Evolutionary conservation across 495 filamentous ascomycete genomes (phyloP).

Genomic region (Parmelia sp.): DNA sequence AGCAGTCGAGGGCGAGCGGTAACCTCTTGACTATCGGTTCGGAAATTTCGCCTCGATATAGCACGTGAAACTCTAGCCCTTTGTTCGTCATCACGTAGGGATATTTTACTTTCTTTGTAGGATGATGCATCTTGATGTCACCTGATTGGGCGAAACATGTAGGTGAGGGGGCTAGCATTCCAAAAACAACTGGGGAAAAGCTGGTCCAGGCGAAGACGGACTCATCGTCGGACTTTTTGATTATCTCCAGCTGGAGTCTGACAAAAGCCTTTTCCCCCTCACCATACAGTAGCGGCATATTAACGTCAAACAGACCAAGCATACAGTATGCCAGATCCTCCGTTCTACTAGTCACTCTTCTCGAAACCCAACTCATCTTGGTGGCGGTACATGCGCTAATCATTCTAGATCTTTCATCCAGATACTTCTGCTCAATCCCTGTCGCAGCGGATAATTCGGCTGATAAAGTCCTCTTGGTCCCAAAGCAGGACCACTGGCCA

Average conservation of each 20-base stretch:
- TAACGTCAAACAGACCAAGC: conserved; percentile 28
- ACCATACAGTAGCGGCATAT: conserved; percentile 32
- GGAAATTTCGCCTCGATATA: too few species aligned
- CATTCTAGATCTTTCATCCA: not conserved
- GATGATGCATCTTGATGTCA: too few species aligned
- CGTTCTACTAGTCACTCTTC: conserved; percentile 22
- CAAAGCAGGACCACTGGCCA: conserved; percentile 28
- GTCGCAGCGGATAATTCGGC: conserved; percentile 25
- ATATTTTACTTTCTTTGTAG: too few species aligned
- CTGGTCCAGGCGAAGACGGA: conserved; percentile 29
- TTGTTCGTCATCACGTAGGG: too few species aligned
- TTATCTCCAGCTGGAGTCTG: conserved; percentile 31
- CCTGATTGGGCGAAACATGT: too few species aligned
- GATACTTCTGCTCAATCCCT: conserved; percentile 19
- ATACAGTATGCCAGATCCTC: conserved; percentile 31
- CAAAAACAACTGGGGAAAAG: too few species aligned
- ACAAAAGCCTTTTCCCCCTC: conserved; percentile 28
- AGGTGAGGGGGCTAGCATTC: too few species aligned
- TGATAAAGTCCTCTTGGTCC: conserved; percentile 22
- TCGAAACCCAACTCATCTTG: conserved; percentile 31
- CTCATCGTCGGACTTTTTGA: conserved; percentile 26
- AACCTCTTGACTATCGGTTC: too few species aligned
- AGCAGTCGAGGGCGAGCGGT: too few species aligned
- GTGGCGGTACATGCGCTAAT: conserved; percentile 13
- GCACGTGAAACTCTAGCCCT: too few species aligned